Base-by-base conservation (phyloP, 805 yeast genomes). In the Candida tibetensis region DNA sequence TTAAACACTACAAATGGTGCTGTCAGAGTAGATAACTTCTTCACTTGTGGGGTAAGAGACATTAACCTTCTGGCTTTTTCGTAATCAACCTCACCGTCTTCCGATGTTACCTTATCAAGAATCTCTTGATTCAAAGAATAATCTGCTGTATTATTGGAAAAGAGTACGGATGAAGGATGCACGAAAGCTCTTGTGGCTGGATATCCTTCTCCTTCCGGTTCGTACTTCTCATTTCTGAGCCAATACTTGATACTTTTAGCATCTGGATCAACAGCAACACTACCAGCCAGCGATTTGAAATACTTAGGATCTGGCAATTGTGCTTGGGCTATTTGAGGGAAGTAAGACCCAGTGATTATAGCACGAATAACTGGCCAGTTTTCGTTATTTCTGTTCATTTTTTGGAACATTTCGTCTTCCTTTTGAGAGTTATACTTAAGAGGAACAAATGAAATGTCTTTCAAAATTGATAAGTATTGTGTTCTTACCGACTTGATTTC, bases 181-280 rank as follows among this genome's bases (percentile, higher is more conserved):
- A 87, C 61, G 46, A 87, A 90, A 0, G 90, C 88, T 33, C 96
- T 66, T 0, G 76, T 68, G 0, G 84, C 79, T 1, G 88, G 88
- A 4, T 73, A 51, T 15, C 41, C 46, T 13, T 33, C 45, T 8
- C 36, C 46, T 26, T n/a, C 33, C n/a, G n/a, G n/a, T 42, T 36
- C 10, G 42, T 70, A 79, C 35, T 69, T 72, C 36, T 82, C 87
- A 50, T 78, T 79, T 46, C 85, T 64, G 30, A 84, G 72, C 85
- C 89, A 89, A 36, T 80, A 77, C 53, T 81, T 83, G 41, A 83
- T 82, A 41, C 72, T 67, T 40, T 71, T 74, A 2, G 90, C 85
- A 52, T 90, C 96, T 0, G 89, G 85, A 50, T 90, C 96, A n/a
- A 79, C 71, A 37, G 85, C 90, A 30, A 91, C 73, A 0, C 97